Evolutionary conservation across 1,139 yeast genomes (phyloP), one percentile per base, ranked within the genome.

Genomic region (Trichomonascaceae sp.): DNA sequence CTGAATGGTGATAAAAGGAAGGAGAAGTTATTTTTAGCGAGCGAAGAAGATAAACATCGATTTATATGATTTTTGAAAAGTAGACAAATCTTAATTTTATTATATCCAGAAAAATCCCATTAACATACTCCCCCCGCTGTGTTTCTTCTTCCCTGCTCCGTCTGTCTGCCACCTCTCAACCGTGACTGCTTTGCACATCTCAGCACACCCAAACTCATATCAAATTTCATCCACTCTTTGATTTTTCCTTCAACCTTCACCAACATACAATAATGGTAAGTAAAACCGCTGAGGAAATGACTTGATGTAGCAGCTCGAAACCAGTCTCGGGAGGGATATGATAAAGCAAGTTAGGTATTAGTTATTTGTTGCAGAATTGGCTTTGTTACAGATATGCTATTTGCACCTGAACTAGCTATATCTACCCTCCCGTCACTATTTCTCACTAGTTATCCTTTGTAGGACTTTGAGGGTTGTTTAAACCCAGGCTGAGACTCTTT

Each of bases 401-500:
- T n/a, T n/a, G n/a, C n/a, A n/a, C n/a, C n/a, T n/a, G n/a, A n/a
- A n/a, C n/a, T n/a, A n/a, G n/a, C n/a, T n/a, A n/a, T n/a, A n/a
- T n/a, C n/a, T n/a, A n/a, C n/a, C n/a, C n/a, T 6, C 41, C 17
- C 41, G 17, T 32, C 38, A 13, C 41, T 36, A 17, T 36, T n/a
- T 36, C 17, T 12, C 41, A 32, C 38, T 32, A 32, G 38, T 12
- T 36, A 5, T 36, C 41, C 17, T 36, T 36, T 36, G 18, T 17
- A 36, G 41, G 41, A 15, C 41, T 13, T 15, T 13, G 41, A 9
- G 41, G 41, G 41, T 36, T 36, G 4, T 4, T 4, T 13, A 36
- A 17, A 20, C 41, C 24, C 47, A 50, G 59, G 61, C 62, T 60
- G 60, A 60, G 63, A 57, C 59, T 58, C 59, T 50, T 22, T 22